A percentile compares a stretch with the other conserved stretches of the same genome.
Evolutionary conservation across 805 yeast species (phyloP).

Genomic region (Starmera caribaea): DNA sequence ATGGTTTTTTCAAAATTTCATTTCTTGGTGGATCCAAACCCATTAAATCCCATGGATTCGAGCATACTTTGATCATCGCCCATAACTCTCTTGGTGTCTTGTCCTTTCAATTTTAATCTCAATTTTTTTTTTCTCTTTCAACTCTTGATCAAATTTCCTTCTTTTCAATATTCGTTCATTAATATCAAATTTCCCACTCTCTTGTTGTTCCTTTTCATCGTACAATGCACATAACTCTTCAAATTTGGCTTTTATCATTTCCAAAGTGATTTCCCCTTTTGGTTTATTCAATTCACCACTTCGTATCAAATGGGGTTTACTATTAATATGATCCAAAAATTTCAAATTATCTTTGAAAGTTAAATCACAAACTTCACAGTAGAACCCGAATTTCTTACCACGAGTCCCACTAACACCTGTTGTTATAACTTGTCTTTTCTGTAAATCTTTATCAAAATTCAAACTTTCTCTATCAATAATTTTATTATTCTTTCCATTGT

Average conservation of each 20-base stretch:
- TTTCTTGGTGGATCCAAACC: constrained; percentile 42
- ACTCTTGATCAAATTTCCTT: constrained; percentile 27
- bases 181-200: constrained; percentile 21
- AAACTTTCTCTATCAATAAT: constrained; percentile 8
- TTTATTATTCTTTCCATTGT: constrained; percentile 2
- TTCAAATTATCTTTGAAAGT: constrained; percentile 79
- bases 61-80: constrained; percentile 18
- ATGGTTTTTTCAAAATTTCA: constrained; percentile 1
- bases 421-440: constrained; percentile 24
- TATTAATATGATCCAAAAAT: constrained; percentile 74
- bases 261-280: constrained; percentile 32
- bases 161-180: constrained; percentile 31
- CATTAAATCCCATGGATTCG: constrained; percentile 49
- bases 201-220: constrained; percentile 10
- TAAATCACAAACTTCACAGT: constrained; percentile 70
- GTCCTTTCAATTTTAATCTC: constrained; percentile 5
- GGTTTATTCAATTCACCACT: constrained; percentile 29
- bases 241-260: constrained; percentile 35
- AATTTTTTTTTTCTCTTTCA: constrained; percentile 18
- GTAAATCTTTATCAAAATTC: constrained; percentile 20
- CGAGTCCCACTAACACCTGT: constrained; percentile 22
- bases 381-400: constrained; percentile 72
- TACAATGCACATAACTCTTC: constrained; percentile 24
- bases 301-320: constrained; percentile 51
- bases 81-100: constrained; percentile 5